Percentiles rank a stretch among this genome's conserved stretches.
Conservation (phyloP, 2,329 filamentous ascomycete genomes). For the Pseudodiploospora longispora region DNA sequence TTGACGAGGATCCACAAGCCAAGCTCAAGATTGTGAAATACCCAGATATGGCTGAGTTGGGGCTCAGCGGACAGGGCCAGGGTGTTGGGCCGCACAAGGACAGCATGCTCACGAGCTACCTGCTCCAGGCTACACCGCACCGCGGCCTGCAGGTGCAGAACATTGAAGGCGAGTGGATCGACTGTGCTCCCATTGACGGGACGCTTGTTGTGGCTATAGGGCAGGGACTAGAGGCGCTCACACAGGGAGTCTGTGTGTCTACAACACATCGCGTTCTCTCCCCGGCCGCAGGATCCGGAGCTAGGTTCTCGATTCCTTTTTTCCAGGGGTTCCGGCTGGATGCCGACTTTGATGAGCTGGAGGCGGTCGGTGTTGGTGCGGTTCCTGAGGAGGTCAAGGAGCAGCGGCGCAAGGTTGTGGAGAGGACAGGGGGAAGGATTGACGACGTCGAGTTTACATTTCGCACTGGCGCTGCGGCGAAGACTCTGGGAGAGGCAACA, state of each 20-base stretch:
- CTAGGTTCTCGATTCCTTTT: constrained; percentile 75
- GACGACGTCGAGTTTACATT: constrained; percentile 88
- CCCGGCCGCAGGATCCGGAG: constrained; percentile 58
- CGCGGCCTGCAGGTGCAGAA: constrained; percentile 78
- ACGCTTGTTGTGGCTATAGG: constrained; percentile 84
- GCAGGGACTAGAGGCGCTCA: constrained; percentile 79
- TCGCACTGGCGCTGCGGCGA: constrained; percentile 56
- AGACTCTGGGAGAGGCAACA: constrained; percentile 72
- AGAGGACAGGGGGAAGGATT: constrained; percentile 45
- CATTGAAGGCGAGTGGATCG: constrained; percentile 68
- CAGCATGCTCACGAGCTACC: constrained; percentile 73
- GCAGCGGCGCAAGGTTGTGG: constrained; percentile 52
- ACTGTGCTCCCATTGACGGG: constrained; percentile 65
- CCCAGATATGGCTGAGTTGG: constrained; percentile 59
- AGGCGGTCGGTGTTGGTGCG: constrained; percentile 44
- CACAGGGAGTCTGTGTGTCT: constrained; percentile 70
- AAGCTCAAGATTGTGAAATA: constrained; percentile 89
- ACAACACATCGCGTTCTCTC: constrained; percentile 81
- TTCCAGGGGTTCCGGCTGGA: constrained; percentile 81
- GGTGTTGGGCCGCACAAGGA: constrained; percentile 77
- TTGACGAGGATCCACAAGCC: constrained; percentile 67
- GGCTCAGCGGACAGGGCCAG: constrained; percentile 39
- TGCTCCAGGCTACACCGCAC: constrained; percentile 73
- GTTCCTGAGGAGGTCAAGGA: constrained; percentile 56
- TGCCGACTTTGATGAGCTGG: constrained; percentile 71